Conservation (phyloP, 257 asterid genomes). For the Petunia secreta region DNA sequence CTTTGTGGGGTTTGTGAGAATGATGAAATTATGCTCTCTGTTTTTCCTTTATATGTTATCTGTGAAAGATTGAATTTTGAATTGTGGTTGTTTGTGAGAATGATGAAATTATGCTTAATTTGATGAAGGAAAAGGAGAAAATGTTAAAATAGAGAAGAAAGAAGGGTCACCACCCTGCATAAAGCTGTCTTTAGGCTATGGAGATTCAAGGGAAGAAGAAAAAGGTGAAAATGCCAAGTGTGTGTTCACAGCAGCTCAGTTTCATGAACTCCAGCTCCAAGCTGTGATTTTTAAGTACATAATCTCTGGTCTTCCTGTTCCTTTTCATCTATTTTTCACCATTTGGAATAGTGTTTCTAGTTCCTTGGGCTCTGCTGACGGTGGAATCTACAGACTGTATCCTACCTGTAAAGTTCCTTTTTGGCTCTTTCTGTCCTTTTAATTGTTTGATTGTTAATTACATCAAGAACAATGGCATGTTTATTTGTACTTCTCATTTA, state of each 20-base stretch:
- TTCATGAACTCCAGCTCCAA: slow-evolving; percentile 47
- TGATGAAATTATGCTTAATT: slow-evolving; percentile 14
- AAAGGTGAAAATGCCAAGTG: slow-evolving; percentile 4
- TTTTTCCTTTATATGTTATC: not conserved
- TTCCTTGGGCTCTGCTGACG: slow-evolving; percentile 36
- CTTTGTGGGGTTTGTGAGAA: too few species aligned
- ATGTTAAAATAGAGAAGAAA: slow-evolving; percentile 1
- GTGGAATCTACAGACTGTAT: slow-evolving; percentile 32
- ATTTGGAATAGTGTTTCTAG: slow-evolving; percentile 45
- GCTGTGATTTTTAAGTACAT: slow-evolving; percentile 43
- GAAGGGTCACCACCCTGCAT: slow-evolving; percentile 33
- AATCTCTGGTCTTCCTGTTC: slow-evolving; percentile 45
- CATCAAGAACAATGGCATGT: not conserved
- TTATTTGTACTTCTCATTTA: not conserved
- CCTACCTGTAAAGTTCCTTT: slow-evolving; percentile 50
- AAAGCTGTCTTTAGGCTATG: slow-evolving; percentile 54
- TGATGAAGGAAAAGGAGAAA: slow-evolving; percentile 32
- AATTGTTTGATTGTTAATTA: not conserved
- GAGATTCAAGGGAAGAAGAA: slow-evolving; percentile 35
- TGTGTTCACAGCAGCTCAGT: slow-evolving; percentile 45
- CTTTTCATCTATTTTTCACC: slow-evolving; percentile 46
- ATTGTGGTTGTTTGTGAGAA: slow-evolving; percentile 15
- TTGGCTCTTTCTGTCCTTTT: not conserved
- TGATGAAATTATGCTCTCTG: not conserved
- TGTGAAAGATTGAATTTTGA: not conserved